Evolutionary conservation across 495 filamentous ascomycete genomes (phyloP).

Genomic region (Hapsidospora chrysogenum): DNA sequence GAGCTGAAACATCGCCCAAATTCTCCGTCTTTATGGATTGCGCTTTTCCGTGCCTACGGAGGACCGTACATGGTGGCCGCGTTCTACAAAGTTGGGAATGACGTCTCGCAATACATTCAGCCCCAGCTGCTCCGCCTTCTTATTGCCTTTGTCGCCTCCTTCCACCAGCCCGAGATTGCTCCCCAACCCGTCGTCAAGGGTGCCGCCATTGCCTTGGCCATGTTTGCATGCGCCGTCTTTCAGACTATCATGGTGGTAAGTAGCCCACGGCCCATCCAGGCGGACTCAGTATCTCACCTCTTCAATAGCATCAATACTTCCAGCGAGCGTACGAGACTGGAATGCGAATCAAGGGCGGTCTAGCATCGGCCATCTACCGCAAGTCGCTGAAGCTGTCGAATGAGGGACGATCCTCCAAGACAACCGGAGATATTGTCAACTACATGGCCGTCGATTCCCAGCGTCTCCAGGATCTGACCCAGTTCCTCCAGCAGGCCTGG

Average conservation of each 20-base stretch:
- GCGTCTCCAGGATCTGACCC: slow-evolving; percentile 82
- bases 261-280: neutral
- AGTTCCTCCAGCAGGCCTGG: slow-evolving; percentile 89
- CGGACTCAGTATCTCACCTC: slow-evolving; percentile 29
- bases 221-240: slow-evolving; percentile 75
- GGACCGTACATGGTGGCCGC: slow-evolving; percentile 64
- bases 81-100: slow-evolving; percentile 73
- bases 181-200: slow-evolving; percentile 71
- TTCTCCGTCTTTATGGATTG: slow-evolving; percentile 71
- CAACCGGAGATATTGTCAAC: slow-evolving; percentile 96
- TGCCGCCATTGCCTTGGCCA: slow-evolving; percentile 72
- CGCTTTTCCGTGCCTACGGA: slow-evolving; percentile 75
- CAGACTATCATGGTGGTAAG: slow-evolving; percentile 56
- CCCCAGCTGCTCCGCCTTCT: slow-evolving; percentile 78
- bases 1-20: slow-evolving; percentile 53
- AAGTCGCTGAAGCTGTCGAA: slow-evolving; percentile 85
- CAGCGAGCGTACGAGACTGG: slow-evolving; percentile 87
- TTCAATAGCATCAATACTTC: slow-evolving; percentile 99
- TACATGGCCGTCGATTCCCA: slow-evolving; percentile 98
- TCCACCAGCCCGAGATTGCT: slow-evolving; percentile 31
- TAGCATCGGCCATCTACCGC: slow-evolving; percentile 82
- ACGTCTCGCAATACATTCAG: slow-evolving; percentile 72
- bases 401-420: slow-evolving; percentile 78
- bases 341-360: slow-evolving; percentile 82
- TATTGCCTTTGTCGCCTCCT: slow-evolving; percentile 78